Evolutionary conservation across 2,329 filamentous ascomycete species (phyloP).

Genomic region (Albophoma yamanashiensis): DNA sequence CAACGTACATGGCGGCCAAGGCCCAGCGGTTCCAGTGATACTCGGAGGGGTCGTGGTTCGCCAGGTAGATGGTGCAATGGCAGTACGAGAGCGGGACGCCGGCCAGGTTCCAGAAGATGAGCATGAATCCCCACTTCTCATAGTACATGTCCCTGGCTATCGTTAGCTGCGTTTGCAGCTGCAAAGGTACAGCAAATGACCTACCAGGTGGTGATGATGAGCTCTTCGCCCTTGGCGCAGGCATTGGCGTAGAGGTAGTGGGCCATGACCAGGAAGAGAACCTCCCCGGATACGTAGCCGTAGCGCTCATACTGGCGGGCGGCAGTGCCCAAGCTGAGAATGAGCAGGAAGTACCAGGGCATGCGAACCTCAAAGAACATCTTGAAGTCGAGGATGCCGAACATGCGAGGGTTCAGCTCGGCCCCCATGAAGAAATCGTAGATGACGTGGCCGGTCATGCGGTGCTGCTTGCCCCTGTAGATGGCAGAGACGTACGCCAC

Average conservation of each 20-base stretch:
- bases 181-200: background rate
- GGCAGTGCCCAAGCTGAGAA: slow-evolving; percentile 65
- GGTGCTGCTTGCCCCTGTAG: slow-evolving; percentile 70
- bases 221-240: slow-evolving; percentile 84
- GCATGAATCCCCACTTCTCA: slow-evolving; percentile 95
- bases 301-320: slow-evolving; percentile 76
- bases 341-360: slow-evolving; percentile 84
- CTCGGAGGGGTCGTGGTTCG: slow-evolving; percentile 66
- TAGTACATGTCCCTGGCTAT: slow-evolving; percentile 72
- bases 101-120: slow-evolving; percentile 95
- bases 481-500: slow-evolving; percentile 81
- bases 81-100: slow-evolving; percentile 87
- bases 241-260: slow-evolving; percentile 90
- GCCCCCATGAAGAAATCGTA: slow-evolving; percentile 92
- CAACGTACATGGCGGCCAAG: slow-evolving; percentile 51
- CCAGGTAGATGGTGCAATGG: slow-evolving; percentile 84
- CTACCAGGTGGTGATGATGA: slow-evolving; percentile 73
- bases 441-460: slow-evolving; percentile 80
- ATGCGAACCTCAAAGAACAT: slow-evolving; percentile 94
- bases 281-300: slow-evolving; percentile 79
- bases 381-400: slow-evolving; percentile 77
- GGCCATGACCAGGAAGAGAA: slow-evolving; percentile 74
- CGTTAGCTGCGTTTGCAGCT: background rate
- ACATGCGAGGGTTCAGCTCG: slow-evolving; percentile 77
- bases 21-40: slow-evolving; percentile 68